Conservation (phyloP, 2,329 filamentous ascomycete genomes). For the Diatrype stigma region DNA sequence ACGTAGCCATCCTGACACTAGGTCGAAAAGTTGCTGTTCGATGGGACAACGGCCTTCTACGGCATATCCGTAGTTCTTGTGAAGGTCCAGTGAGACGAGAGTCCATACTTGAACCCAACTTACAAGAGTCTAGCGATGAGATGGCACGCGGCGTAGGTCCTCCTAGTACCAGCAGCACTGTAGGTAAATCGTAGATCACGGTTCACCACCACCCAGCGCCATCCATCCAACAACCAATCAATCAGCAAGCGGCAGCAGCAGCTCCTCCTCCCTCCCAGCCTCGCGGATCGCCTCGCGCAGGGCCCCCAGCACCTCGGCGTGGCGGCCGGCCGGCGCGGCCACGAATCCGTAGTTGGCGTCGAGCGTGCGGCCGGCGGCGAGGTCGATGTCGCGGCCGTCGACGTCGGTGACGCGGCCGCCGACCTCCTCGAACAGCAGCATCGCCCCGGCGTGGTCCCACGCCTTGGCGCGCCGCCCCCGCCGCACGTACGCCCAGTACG, state of each 20-base stretch:
- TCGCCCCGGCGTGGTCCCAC: conserved; percentile 58
- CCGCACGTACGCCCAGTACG: conserved; percentile 52
- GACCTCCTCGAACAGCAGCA: conserved; percentile 54
- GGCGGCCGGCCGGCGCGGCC: conserved; percentile 43
- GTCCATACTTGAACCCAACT: too few relatives aligned
- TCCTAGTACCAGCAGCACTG: too few relatives aligned
- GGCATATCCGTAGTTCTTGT: too few relatives aligned
- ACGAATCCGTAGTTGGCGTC: conserved; percentile 52
- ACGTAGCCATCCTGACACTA: too few relatives aligned
- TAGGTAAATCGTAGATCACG: too few relatives aligned
- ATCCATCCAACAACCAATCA: too few relatives aligned
- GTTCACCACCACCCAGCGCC: too few relatives aligned
- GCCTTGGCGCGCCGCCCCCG: conserved; percentile 47
- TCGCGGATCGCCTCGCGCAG: conserved; percentile 22
- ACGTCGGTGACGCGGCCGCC: conserved; percentile 54
- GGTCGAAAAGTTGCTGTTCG: too few relatives aligned
- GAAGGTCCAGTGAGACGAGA: too few relatives aligned
- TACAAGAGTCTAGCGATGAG: too few relatives aligned
- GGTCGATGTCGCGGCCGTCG: conserved; percentile 46
- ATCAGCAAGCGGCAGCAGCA: not conserved
- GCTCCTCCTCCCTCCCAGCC: not conserved
- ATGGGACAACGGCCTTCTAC: too few relatives aligned
- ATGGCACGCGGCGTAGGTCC: too few relatives aligned
- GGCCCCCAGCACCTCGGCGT: conserved; percentile 38
- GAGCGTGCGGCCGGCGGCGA: conserved; percentile 45